Conservation (phyloP, 1,139 yeast genomes). For the Yamadazyma sp. region DNA sequence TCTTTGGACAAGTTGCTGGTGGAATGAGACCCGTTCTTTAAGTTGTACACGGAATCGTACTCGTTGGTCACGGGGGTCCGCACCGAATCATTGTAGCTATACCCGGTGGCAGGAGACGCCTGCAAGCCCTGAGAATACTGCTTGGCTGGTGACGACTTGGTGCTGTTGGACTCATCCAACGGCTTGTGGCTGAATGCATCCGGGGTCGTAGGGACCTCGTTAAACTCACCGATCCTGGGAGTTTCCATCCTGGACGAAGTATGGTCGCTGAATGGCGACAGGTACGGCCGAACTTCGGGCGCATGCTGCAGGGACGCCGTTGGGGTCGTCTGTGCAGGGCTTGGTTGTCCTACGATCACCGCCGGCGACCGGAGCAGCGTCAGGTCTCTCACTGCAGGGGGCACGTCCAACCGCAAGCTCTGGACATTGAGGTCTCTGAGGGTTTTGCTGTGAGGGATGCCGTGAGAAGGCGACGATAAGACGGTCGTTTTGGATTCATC, state of each 20-base stretch:
- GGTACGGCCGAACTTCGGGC: background rate
- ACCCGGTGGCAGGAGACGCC: slow-evolving; percentile 14
- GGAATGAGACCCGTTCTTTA: slow-evolving; percentile 7
- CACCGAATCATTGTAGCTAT: slow-evolving; percentile 10
- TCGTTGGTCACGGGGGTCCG: slow-evolving; percentile 12
- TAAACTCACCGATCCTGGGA: background rate
- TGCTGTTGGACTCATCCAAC: slow-evolving; percentile 11
- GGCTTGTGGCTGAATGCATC: background rate
- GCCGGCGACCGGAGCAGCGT: slow-evolving; percentile 19
- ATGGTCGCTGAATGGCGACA: background rate
- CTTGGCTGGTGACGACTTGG: slow-evolving; percentile 16
- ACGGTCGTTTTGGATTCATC: slow-evolving; percentile 9
- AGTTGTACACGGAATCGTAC: slow-evolving; percentile 9
- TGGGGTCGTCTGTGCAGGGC: too few relatives aligned
- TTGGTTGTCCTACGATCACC: too few relatives aligned
- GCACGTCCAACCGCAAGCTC: slow-evolving; percentile 11
- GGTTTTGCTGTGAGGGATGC: slow-evolving; percentile 15
- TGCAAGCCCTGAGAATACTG: slow-evolving; percentile 8
- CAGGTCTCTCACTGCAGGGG: slow-evolving; percentile 5
- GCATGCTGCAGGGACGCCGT: too few relatives aligned
- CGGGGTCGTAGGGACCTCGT: too few relatives aligned
- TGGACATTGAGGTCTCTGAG: slow-evolving; percentile 15
- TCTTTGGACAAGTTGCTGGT: slow-evolving; percentile 5
- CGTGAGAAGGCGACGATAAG: slow-evolving; percentile 8
- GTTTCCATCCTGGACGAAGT: background rate